These are phyloP conservation scores for Kazachstania sp. DNA, from an alignment of 1,139 yeast species.

Conservation along the genomic window DNA sequence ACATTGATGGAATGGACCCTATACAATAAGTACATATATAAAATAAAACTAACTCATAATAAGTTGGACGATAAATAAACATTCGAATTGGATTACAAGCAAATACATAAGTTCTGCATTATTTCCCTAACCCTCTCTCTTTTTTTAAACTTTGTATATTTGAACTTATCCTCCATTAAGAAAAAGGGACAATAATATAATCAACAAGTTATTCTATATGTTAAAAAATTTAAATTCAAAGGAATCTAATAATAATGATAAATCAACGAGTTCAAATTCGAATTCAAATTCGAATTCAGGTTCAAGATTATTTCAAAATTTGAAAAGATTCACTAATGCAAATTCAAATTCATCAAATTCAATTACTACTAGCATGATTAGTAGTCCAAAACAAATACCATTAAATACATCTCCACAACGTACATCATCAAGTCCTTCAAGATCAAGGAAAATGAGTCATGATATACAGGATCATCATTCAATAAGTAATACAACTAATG, in stretches of 20 bases:
- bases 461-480: background rate
- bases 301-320: conserved; percentile 14
- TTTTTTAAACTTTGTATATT: too few relatives aligned
- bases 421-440: conserved; percentile 7
- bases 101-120: too few relatives aligned
- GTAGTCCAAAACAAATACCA: conserved; percentile 3
- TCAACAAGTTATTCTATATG: background rate
- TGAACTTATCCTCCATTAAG: too few relatives aligned
- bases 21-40: too few relatives aligned
- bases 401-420: background rate
- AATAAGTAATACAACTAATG: background rate
- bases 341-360: background rate
- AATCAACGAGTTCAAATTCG: conserved; percentile 1
- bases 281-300: conserved; percentile 7
- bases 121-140: too few relatives aligned
- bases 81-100: too few relatives aligned
- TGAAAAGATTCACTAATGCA: conserved; percentile 13
- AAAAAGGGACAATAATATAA: too few relatives aligned
- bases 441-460: conserved; percentile 1
- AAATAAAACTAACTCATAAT: too few relatives aligned
- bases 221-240: conserved; percentile 2
- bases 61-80: too few relatives aligned
- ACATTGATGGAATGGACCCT: too few relatives aligned
- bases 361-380: background rate
- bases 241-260: conserved; percentile 8